Percentiles rank a stretch among this genome's conserved stretches.
Conservation (phyloP, 2,329 filamentous ascomycete genomes). For the Fusarium nygamai region DNA sequence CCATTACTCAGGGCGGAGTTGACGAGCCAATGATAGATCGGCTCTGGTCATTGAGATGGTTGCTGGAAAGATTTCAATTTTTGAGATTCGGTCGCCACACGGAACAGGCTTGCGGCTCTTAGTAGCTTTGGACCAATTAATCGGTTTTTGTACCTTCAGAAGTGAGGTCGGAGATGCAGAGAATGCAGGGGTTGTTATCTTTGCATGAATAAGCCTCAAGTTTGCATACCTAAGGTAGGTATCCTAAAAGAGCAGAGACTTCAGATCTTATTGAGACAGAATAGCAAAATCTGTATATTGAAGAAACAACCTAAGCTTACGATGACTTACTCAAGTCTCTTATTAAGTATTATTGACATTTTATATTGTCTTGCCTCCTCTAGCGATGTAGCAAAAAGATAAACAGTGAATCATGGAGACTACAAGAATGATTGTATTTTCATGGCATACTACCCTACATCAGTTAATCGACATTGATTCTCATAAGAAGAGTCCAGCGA, state of each 20-base stretch:
- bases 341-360: not conserved
- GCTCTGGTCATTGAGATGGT: not conserved
- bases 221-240: not conserved
- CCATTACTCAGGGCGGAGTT: slow-evolving; percentile 26
- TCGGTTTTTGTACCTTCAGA: not conserved
- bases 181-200: slow-evolving; percentile 8
- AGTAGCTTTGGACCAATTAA: not conserved
- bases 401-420: not conserved
- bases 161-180: slow-evolving; percentile 9
- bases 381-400: not conserved
- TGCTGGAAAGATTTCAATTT: not conserved
- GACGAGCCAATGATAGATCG: slow-evolving; percentile 13
- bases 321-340: too few species aligned
- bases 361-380: not conserved
- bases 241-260: not conserved
- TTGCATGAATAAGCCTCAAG: not conserved
- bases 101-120: not conserved
- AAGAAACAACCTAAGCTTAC: not conserved
- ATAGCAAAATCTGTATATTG: too few species aligned
- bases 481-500: not conserved
- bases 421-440: not conserved
- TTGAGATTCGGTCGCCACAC: slow-evolving; percentile 22
- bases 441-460: slow-evolving; percentile 8
- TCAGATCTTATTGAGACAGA: not conserved
- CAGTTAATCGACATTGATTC: not conserved